Evolutionary conservation across 1,284 basidiomycete species (phyloP), one percentile per base, ranked within the genome.

Genomic region (Athelia sp.): DNA sequence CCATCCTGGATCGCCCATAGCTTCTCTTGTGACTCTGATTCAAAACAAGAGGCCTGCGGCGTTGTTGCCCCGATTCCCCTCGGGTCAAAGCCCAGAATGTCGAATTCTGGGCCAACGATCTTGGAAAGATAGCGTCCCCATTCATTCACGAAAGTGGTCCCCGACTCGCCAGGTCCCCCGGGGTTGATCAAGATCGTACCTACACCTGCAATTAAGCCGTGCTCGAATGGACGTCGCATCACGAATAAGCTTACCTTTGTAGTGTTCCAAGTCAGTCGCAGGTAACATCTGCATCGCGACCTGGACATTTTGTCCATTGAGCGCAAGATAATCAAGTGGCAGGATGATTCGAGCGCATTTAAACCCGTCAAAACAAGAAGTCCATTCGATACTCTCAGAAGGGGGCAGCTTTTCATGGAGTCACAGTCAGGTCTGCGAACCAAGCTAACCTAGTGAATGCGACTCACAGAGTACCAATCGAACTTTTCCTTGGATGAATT

Each of bases 51-150:
- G 4, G 43, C 18, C 11, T 8, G 24, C 43, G 43, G 43, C 8
- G 43, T 53, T 1, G 70, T 67, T 22, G 55, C 38, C 11, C 70
- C 71, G 42, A 73, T 68, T 1, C 73, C 73, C 47, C 73, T 60
- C 14, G 71, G 72, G 53, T 74, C 73, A 52, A 73, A 73, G 2
- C 71, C 71, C 35, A 73, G 53, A 17, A 74, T 57, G 52, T 73
- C 70, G 52, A 63, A 72, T 8, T 69, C 59, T 24, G 59, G 55
- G 15, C 68, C 66, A 23, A 70, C 47, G 10, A 55, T 24, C 13
- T 48, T 43, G 17, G 55, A 48, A 21, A 58, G 18, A 17, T 13
- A 18, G 11, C 23, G 8, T 3, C 50, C 50, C 10, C 17, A 2
- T 17, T n/a, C 15, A 6, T 44, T 9, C 15, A 44, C 23, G 10